Base-by-base conservation (phyloP, 2,329 filamentous ascomycete genomes). In the Elsinoe arachidis region DNA sequence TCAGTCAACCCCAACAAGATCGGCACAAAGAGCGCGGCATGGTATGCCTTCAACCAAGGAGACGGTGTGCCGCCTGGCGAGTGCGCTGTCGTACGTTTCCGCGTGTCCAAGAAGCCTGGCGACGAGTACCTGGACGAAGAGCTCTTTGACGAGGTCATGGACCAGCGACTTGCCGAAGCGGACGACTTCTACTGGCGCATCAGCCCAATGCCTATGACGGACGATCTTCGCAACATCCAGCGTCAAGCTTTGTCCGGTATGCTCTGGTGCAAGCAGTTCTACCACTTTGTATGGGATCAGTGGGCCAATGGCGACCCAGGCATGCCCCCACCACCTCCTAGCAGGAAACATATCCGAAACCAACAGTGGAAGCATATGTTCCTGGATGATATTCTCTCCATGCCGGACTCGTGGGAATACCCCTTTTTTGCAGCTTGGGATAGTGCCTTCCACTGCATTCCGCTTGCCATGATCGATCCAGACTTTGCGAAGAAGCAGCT, bases 371-470 rank as follows among this genome's bases (percentile, higher is more conserved):
- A 88, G 68, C 92, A 97, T 71, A 84, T 97, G 80, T 82, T 96
- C 71, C 83, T 95, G 64, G 93, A 97, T 63, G 92, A 97, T 69
- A 90, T 97, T 61, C 72, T 97, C 34, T 96, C 92, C 0, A 96
- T 97, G 92, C 93, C 92, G 0, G 92, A 97, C 71, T 96, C 91
- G 0, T 97, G 92, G 92, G 92, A 97, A 68, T 97, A 97, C 66
- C 92, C 92, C 0, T 97, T 96, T 77, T 96, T 96, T 70, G 91
- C 91, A 17, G 92, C 92, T 3, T 97, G 92, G 92, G 92, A 97
- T 70, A 92, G 88, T 56, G 92, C 91, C 4, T 97, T 97, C 73
- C 93, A 97, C 74, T 96, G 91, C 69, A 96, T 97, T 64, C 89
- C 91, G 0, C 75, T 97, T 60, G 88, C 93, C 38, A 96, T 97